These are phyloP conservation scores for Boletus speciosus DNA, from an alignment of 768 basidiomycete genomes.

Conservation along the genomic window DNA sequence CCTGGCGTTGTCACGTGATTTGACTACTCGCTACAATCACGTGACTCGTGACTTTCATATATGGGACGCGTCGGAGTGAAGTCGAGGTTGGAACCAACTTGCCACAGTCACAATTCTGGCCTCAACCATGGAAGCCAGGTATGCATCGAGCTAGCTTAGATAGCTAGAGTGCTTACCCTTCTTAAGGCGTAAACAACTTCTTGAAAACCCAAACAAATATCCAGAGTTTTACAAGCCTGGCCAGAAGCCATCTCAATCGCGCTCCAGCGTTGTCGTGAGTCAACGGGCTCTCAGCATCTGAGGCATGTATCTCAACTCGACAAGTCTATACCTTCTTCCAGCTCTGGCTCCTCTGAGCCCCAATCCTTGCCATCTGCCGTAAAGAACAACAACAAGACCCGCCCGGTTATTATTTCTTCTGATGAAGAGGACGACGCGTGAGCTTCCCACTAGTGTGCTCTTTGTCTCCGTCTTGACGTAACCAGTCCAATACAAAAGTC, in stretches of 20 bases:
- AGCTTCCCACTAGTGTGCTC: not conserved
- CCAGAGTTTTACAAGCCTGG: conserved; percentile 29
- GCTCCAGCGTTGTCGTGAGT: conserved; percentile 23
- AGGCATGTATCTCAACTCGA: not conserved
- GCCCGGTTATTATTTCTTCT: conserved; percentile 30
- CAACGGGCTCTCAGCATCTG: not conserved
- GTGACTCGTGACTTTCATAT: conserved; percentile 12
- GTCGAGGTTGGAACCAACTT: conserved; percentile 7
- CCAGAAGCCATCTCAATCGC: conserved; percentile 9
- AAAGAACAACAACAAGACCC: conserved; percentile 7
- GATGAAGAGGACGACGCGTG: conserved; percentile 25
- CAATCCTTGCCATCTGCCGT: conserved; percentile 12
- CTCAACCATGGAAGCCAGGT: conserved; percentile 28
- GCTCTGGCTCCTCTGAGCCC: conserved; percentile 19
- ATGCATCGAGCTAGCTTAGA: not conserved
- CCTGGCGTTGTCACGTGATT: too few species aligned
- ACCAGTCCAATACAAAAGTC: conserved; percentile 3
- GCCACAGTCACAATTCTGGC: not conserved
- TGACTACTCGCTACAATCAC: conserved; percentile 1
- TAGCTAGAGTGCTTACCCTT: not conserved
- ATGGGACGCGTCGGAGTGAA: conserved; percentile 20
- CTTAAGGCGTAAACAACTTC: conserved; percentile 27
- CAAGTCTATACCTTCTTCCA: conserved; percentile 26
- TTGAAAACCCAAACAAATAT: conserved; percentile 24
- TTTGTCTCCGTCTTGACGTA: conserved; percentile 3